Percentiles rank a stretch among this genome's conserved stretches.
Evolutionary conservation across 176 grass and related monocot species (phyloP).

Genomic region (Thinopyrum elongatum): DNA sequence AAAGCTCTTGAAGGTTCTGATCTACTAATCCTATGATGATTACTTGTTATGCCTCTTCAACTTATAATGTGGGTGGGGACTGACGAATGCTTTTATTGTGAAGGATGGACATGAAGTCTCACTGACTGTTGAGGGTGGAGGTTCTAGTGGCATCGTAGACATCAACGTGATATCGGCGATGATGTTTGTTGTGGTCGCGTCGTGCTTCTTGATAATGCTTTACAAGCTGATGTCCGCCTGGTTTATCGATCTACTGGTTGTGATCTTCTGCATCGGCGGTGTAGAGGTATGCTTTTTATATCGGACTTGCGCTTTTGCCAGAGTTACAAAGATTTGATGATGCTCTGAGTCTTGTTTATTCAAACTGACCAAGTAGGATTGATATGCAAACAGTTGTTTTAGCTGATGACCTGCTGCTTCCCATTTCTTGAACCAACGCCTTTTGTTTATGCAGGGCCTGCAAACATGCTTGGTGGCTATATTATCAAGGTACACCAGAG

Average conservation of each 20-base stretch:
- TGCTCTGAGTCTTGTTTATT: too few species aligned
- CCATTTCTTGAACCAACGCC: conserved; percentile 12
- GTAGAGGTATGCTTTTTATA: too few species aligned
- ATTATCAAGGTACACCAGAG: conserved; percentile 79
- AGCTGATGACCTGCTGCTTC: not conserved
- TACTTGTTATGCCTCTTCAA: conserved; percentile 8
- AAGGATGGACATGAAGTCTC: conserved; percentile 79
- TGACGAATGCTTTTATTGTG: conserved; percentile 21
- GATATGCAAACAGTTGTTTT: not conserved
- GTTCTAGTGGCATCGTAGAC: conserved; percentile 73
- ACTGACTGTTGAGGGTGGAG: conserved; percentile 52
- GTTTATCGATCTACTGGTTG: conserved; percentile 88
- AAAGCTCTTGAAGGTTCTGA: conserved; percentile 87
- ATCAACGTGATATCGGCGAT: conserved; percentile 77
- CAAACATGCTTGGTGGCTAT: conserved; percentile 96
- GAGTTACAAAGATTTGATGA: not conserved
- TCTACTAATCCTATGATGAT: not conserved
- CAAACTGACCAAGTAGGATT: not conserved
- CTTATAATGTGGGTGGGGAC: conserved; percentile 19
- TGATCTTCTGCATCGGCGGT: conserved; percentile 93
- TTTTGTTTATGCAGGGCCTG: conserved; percentile 66
- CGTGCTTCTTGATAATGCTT: conserved; percentile 90
- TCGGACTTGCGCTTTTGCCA: too few species aligned
- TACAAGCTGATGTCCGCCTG: conserved; percentile 91
- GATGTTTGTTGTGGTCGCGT: conserved; percentile 94